Percentiles rank a stretch among this genome's conserved stretches.
Evolutionary conservation across 768 basidiomycete genomes (phyloP).

Genomic region (Lentinula lateritia): DNA sequence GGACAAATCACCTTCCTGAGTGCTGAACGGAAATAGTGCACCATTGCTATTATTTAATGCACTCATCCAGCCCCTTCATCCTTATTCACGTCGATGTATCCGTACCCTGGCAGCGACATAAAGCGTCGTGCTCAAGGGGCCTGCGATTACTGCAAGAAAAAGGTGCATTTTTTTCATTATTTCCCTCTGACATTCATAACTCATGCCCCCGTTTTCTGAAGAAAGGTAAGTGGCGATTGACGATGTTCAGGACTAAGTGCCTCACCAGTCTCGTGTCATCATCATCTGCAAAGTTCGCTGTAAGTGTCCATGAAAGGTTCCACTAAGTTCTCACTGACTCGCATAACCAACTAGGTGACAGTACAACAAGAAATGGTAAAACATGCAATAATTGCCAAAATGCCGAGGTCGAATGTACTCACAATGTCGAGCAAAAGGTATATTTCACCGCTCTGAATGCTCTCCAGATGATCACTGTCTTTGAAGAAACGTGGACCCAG

Average conservation of each 20-base stretch:
- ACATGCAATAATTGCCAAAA: conserved; percentile 1
- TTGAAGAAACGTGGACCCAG: conserved; percentile 1
- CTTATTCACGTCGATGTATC: background rate
- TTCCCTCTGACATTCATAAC: no score
- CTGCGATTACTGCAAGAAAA: background rate
- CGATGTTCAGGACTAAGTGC: background rate
- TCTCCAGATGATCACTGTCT: background rate
- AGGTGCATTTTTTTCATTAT: no score
- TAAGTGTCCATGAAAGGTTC: background rate
- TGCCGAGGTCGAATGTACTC: background rate
- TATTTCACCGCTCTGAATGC: background rate
- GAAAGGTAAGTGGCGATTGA: background rate
- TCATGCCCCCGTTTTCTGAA: background rate
- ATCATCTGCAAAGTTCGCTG: no score
- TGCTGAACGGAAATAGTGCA: background rate
- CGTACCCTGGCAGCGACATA: background rate
- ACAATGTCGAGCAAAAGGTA: conserved; percentile 2
- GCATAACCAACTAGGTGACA: background rate
- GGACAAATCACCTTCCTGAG: background rate
- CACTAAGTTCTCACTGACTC: background rate
- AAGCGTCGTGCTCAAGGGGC: background rate
- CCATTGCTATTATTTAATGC: background rate
- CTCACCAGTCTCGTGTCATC: background rate
- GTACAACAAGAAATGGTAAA: background rate
- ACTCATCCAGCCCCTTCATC: background rate